phyloP scores from a whole-genome alignment of 495 filamentous ascomycete species.

The Neurospora cerealis region DNA sequence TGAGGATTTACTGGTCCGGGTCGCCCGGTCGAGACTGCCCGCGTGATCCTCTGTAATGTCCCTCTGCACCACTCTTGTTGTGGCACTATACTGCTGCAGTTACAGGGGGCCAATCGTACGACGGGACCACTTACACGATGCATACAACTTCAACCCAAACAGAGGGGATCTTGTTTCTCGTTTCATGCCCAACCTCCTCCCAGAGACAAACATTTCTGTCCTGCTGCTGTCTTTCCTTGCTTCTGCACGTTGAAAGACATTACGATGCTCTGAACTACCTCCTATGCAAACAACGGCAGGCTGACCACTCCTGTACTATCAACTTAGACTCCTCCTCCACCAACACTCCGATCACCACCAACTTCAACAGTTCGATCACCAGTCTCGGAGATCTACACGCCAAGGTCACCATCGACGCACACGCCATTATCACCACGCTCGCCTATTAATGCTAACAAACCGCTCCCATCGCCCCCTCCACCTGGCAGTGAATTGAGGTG shows the following conservation, averaged over 20 bases:
- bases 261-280: not conserved
- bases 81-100: not conserved
- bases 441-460: slow-evolving; percentile 39
- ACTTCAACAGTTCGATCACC: not conserved
- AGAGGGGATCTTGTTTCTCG: not conserved
- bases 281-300: not conserved
- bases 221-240: not conserved
- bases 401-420: slow-evolving; percentile 15
- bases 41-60: not conserved
- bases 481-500: slow-evolving; percentile 33
- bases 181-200: not conserved
- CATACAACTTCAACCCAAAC: not conserved
- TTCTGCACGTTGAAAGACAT: not conserved
- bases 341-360: not conserved
- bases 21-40: not conserved
- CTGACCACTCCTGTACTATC: slow-evolving; percentile 11
- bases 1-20: not conserved
- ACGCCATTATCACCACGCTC: slow-evolving; percentile 23
- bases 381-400: slow-evolving; percentile 10
- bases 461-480: slow-evolving; percentile 40
- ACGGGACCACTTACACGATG: not conserved
- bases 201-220: not conserved
- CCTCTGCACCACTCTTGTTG: not conserved
- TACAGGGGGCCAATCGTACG: not conserved
- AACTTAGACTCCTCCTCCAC: not conserved